Evolutionary conservation across 2,329 filamentous ascomycete species (phyloP).

Genomic region (Xylaria sp.): DNA sequence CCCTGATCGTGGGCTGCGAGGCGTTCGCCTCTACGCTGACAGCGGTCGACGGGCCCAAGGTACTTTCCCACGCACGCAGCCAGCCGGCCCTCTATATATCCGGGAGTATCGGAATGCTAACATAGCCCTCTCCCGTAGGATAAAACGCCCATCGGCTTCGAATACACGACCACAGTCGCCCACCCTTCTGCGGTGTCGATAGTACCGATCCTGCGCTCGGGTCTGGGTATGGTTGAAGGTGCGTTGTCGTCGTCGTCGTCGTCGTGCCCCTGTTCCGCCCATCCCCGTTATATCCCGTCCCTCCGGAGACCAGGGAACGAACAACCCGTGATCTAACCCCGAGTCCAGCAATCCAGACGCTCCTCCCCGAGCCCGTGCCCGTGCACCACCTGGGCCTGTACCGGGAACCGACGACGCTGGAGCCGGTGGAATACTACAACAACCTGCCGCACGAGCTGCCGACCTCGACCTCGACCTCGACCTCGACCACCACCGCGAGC

Average conservation of each 20-base stretch:
- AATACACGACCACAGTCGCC: constrained; percentile 69
- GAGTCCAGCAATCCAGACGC: constrained; percentile 69
- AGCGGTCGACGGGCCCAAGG: constrained; percentile 59
- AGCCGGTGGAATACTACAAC: constrained; percentile 97
- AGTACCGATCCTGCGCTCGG: constrained; percentile 90
- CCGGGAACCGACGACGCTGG: constrained; percentile 83
- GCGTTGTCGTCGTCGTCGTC: constrained; percentile 17
- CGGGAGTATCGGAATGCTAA: background rate
- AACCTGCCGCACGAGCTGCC: constrained; percentile 78
- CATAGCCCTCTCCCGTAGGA: constrained; percentile 53
- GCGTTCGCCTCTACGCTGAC: constrained; percentile 69
- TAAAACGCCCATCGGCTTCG: constrained; percentile 75
- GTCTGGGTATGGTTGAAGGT: constrained; percentile 89
- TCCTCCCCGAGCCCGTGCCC: constrained; percentile 79
- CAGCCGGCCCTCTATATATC: background rate
- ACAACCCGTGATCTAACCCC: constrained; percentile 4
- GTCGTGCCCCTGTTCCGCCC: background rate
- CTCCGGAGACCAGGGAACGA: background rate
- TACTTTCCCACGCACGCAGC: constrained; percentile 2
- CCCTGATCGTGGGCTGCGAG: constrained; percentile 80
- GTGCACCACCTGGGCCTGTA: constrained; percentile 95
- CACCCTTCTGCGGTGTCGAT: constrained; percentile 72
- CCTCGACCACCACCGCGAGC: constrained; percentile 17
- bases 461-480: constrained; percentile 41
- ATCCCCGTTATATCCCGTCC: background rate